A percentile compares a stretch with the other conserved stretches of the same genome.
These are phyloP conservation scores for Allomyces macrogynus DNA, from an alignment of 192 early-diverging fungal genomes.

Conservation along the genomic window DNA sequence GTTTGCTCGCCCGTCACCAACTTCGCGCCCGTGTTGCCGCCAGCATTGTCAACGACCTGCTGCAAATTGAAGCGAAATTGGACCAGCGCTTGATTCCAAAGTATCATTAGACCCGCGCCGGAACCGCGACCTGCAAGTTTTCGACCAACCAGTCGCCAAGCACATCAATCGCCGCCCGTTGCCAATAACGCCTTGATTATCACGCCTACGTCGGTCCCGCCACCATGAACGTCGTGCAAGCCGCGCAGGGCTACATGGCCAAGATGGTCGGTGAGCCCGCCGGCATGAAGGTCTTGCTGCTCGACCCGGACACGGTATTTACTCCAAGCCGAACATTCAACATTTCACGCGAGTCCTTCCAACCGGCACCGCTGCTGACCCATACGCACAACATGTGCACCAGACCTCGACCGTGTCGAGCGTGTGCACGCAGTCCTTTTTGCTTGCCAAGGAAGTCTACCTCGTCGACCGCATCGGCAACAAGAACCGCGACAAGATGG, in stretches of 20 bases:
- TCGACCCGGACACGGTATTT: conserved; percentile 87
- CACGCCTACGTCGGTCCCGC: too few relatives aligned
- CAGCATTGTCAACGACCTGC: too few relatives aligned
- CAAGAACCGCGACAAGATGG: conserved; percentile 64
- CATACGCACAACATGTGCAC: background rate
- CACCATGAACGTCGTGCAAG: conserved; percentile 4
- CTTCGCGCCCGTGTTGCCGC: too few relatives aligned
- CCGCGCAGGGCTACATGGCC: conserved; percentile 68
- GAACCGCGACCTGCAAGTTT: too few relatives aligned
- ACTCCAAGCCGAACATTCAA: too few relatives aligned
- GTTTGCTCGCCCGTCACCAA: too few relatives aligned
- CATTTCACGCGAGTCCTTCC: background rate
- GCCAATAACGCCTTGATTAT: too few relatives aligned
- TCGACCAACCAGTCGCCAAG: too few relatives aligned
- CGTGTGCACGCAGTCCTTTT: conserved; percentile 76
- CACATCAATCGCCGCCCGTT: too few relatives aligned
- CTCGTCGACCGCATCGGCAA: conserved; percentile 87
- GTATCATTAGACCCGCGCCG: too few relatives aligned
- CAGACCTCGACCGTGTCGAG: conserved; percentile 87
- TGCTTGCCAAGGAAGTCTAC: conserved; percentile 82
- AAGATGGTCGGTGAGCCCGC: conserved; percentile 76
- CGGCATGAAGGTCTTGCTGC: conserved; percentile 95
- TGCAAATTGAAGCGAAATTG: too few relatives aligned
- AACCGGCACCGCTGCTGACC: background rate
- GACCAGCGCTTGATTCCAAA: too few relatives aligned